A percentile compares a stretch with the other conserved stretches of the same genome.
Evolutionary conservation across 768 basidiomycete species (phyloP).

Genomic region (Pulveroboletus sp.): DNA sequence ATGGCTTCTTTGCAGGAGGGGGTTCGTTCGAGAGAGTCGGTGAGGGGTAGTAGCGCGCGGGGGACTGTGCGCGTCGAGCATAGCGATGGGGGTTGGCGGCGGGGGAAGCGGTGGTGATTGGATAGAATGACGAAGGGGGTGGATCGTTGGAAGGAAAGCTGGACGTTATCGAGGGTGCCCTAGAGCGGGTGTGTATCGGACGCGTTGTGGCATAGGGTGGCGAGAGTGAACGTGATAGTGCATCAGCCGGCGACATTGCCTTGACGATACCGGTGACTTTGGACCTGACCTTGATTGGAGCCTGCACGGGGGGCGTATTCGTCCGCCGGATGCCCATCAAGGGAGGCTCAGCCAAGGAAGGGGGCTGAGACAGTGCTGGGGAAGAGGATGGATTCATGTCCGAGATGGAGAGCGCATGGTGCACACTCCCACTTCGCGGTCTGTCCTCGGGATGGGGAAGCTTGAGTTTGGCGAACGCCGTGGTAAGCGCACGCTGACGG

Average conservation of each 20-base stretch:
- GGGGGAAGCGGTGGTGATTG: constrained; percentile 53
- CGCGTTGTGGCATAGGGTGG: constrained; percentile 32
- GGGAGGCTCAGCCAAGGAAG: constrained; percentile 15
- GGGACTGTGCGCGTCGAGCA: constrained; percentile 34
- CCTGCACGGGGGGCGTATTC: constrained; percentile 15
- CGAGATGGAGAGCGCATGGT: constrained; percentile 26
- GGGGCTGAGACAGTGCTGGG: constrained; percentile 13
- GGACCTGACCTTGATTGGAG: constrained; percentile 52
- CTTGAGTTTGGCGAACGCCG: constrained; percentile 21
- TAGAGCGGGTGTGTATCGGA: constrained; percentile 25
- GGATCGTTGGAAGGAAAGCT: constrained; percentile 25
- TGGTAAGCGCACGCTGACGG: constrained; percentile 32
- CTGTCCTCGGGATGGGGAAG: constrained; percentile 31
- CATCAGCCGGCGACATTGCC: constrained; percentile 18
- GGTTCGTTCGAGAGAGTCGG: constrained; percentile 26
- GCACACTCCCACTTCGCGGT: constrained; percentile 31
- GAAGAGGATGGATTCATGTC: constrained; percentile 15
- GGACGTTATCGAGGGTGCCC: constrained; percentile 29
- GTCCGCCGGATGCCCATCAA: constrained; percentile 10
- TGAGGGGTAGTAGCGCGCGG: constrained; percentile 31
- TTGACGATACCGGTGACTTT: constrained; percentile 55
- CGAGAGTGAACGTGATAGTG: constrained; percentile 40
- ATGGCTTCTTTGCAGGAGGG: constrained; percentile 11
- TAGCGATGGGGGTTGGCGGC: constrained; percentile 62
- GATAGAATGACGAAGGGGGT: constrained; percentile 40